Evolutionary conservation across 192 early-diverging fungal genomes (phyloP).

Genomic region (Umbelopsis sp.): DNA sequence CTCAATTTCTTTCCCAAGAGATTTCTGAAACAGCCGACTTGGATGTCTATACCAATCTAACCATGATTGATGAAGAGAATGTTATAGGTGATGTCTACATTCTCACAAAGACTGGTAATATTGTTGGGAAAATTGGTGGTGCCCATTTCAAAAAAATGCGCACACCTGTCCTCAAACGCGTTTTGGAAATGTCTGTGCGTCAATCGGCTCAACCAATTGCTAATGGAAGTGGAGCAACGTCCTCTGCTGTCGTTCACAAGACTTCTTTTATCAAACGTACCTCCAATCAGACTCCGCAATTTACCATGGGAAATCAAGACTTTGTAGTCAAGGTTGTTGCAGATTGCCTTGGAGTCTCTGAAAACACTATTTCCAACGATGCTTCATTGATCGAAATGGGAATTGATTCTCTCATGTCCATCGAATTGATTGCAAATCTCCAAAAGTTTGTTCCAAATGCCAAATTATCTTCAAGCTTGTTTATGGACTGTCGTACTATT

Average conservation of each 20-base stretch:
- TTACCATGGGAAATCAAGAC: neutral
- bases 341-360: neutral
- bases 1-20: neutral
- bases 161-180: neutral
- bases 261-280: neutral
- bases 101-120: neutral
- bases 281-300: neutral
- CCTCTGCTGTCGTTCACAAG: neutral
- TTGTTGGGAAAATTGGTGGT: neutral
- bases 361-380: neutral
- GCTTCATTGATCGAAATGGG: neutral
- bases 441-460: neutral
- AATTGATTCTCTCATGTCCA: constrained; percentile 1
- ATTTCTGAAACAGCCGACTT: neutral
- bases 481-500: neutral
- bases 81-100: neutral
- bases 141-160: neutral
- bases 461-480: neutral
- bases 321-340: neutral
- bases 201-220: neutral
- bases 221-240: neutral
- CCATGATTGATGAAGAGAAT: neutral
- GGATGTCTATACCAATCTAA: constrained; percentile 5
- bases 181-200: neutral
- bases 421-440: neutral